Percentiles rank a stretch among this genome's conserved stretches.
Conservation (phyloP, 257 asterid genomes). For the Lycium barbarum region DNA sequence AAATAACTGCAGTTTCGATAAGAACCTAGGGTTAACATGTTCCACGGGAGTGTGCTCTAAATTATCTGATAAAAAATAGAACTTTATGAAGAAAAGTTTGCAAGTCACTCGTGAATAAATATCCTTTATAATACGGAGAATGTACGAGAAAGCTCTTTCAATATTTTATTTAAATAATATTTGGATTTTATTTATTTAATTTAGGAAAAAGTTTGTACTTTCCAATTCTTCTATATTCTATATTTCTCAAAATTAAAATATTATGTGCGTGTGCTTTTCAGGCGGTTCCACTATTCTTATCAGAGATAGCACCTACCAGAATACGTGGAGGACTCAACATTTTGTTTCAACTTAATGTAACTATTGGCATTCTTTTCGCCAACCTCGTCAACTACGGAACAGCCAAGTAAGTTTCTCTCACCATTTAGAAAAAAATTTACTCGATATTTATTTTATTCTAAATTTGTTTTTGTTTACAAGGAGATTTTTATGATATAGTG, state of each 20-base stretch:
- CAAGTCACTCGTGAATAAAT: neutral
- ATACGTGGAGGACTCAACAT: constrained; percentile 96
- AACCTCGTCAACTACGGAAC: constrained; percentile 85
- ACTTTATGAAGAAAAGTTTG: neutral
- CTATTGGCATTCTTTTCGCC: constrained; percentile 88
- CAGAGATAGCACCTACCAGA: constrained; percentile 95
- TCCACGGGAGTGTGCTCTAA: neutral
- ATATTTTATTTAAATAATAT: neutral
- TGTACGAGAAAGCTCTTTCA: neutral
- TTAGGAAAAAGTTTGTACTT: neutral
- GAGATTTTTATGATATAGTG: neutral
- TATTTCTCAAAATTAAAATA: neutral
- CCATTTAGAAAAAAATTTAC: neutral
- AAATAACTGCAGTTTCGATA: neutral
- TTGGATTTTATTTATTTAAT: neutral
- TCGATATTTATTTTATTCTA: neutral
- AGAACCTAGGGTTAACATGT: neutral
- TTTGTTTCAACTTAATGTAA: constrained; percentile 82
- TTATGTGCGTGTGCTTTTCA: constrained; percentile 33
- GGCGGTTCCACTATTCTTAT: constrained; percentile 89
- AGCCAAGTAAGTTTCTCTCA: constrained; percentile 50
- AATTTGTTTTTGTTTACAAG: neutral
- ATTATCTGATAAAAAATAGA: neutral
- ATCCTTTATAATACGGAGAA: neutral
- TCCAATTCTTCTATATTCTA: neutral